Base-by-base conservation (phyloP, 768 basidiomycete genomes). In the Leccinum sublutescens region DNA sequence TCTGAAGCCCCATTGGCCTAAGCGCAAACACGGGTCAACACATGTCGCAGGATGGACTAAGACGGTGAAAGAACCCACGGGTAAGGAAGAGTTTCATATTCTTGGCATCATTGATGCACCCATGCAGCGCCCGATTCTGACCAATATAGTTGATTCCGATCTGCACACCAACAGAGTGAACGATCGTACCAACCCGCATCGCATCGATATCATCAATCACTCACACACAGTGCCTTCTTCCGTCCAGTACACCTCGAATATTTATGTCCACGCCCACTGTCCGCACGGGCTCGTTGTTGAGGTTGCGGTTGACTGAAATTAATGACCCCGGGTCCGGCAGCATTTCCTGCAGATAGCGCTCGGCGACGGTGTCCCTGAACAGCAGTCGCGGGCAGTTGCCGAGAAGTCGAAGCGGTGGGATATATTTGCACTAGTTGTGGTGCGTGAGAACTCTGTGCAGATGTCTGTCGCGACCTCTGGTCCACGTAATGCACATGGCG, bases 121-220 rank as follows among this genome's bases (percentile, higher is more conserved):
- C 93, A 0, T 77, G 77, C 14, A 94, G 80, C 60, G 82, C 84
- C 56, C 84, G 80, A 2, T 69, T 67, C 51, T 88, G 84, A 0
- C 90, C 89, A 11, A 65, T 66, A 68, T 94, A 94, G 68, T 89
- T 89, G 63, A 93, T 88, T 1, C 91, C 91, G 68, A 94, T 90
- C 86, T 87, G 62, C 3, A 36, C 12, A 58, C 25, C 52, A 56
- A 50, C 25, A 14, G 59, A 47, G 34, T 49, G 43, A 47, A 36
- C 9, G 29, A 34, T 54, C 40, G 10, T 48, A 52, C n/a, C n/a
- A 7, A 19, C 19, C 38, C 1, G 12, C 15, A 33, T 23, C 34
- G 3, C 23, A 38, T n/a, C n/a, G 5, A 54, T 2, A 31, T 38
- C n/a, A 14, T n/a, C 4, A 25, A 54, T 7, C 10, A 68, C 72